phyloP scores from a whole-genome alignment of 2,329 filamentous ascomycete species.

The Fusarium algeriense region DNA sequence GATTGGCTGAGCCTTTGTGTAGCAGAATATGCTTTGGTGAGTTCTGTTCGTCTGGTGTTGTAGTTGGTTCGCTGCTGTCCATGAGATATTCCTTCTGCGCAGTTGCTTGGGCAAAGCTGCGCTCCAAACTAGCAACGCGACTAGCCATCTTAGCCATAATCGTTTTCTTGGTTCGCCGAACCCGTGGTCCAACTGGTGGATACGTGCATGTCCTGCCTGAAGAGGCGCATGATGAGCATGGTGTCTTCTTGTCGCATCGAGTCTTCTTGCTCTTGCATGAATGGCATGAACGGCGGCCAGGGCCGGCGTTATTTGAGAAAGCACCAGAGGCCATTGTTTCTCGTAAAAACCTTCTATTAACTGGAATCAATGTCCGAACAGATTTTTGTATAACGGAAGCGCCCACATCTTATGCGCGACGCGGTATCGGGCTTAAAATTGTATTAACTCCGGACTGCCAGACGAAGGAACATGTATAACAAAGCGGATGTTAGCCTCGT shows the following conservation, averaged over 20 bases:
- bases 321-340: not conserved
- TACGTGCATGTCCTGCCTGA: not conserved
- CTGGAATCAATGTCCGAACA: not conserved
- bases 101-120: not conserved
- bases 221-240: not conserved
- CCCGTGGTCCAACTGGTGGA: not conserved
- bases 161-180: constrained; percentile 5
- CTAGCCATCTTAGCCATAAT: constrained; percentile 3
- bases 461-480: rapidly evolving
- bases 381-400: not conserved
- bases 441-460: not conserved
- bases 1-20: rapidly evolving
- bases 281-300: not conserved
- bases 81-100: rapidly evolving
- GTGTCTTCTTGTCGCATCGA: constrained; percentile 1
- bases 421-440: not conserved
- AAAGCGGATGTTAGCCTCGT: rapidly evolving
- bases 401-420: not conserved
- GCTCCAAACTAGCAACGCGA: not conserved
- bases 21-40: not conserved
- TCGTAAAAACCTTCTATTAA: rapidly evolving
- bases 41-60: rapidly evolving
- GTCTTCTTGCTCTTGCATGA: constrained; percentile 15
- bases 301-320: not conserved
- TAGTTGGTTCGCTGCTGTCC: rapidly evolving